Evolutionary conservation across 2,329 filamentous ascomycete species (phyloP).

Genomic region (Penicillium paneum): DNA sequence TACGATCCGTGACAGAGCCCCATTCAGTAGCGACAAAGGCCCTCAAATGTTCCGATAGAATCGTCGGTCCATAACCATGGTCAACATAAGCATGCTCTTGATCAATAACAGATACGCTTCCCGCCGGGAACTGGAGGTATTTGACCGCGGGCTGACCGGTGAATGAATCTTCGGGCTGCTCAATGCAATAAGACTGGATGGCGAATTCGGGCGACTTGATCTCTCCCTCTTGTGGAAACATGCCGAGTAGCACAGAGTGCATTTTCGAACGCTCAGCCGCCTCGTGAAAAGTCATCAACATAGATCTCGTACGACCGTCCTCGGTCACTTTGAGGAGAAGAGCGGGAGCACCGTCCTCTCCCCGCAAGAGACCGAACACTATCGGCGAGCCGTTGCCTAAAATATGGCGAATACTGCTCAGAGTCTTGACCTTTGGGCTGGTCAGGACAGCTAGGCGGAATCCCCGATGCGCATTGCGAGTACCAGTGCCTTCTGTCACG

Average conservation of each 20-base stretch:
- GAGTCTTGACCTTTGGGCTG: constrained; percentile 69
- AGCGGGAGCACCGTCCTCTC: constrained; percentile 66
- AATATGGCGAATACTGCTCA: constrained; percentile 72
- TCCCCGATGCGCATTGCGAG: constrained; percentile 70
- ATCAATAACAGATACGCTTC: constrained; percentile 61
- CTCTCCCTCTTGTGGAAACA: constrained; percentile 65
- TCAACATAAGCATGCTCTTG: constrained; percentile 57
- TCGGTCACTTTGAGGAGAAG: constrained; percentile 70
- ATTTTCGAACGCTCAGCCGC: constrained; percentile 67
- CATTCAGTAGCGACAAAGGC: constrained; percentile 72
- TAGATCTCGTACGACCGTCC: constrained; percentile 62
- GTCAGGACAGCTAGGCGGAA: constrained; percentile 77
- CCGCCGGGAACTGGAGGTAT: constrained; percentile 38
- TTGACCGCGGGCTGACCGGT: constrained; percentile 29
- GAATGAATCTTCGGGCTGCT: constrained; percentile 42
- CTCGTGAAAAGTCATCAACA: constrained; percentile 74
- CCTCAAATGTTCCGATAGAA: constrained; percentile 72
- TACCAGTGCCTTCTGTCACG: constrained; percentile 69
- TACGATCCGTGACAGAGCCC: constrained; percentile 75
- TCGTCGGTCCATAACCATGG: constrained; percentile 60
- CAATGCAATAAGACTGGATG: constrained; percentile 63
- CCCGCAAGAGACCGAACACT: constrained; percentile 72
- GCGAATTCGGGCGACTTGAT: constrained; percentile 67
- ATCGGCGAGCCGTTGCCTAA: constrained; percentile 65
- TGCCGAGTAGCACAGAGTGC: constrained; percentile 70